These are phyloP conservation scores for Fusarium solani-melongenae DNA, from an alignment of 2,329 filamentous ascomycete species.

Conservation along the genomic window DNA sequence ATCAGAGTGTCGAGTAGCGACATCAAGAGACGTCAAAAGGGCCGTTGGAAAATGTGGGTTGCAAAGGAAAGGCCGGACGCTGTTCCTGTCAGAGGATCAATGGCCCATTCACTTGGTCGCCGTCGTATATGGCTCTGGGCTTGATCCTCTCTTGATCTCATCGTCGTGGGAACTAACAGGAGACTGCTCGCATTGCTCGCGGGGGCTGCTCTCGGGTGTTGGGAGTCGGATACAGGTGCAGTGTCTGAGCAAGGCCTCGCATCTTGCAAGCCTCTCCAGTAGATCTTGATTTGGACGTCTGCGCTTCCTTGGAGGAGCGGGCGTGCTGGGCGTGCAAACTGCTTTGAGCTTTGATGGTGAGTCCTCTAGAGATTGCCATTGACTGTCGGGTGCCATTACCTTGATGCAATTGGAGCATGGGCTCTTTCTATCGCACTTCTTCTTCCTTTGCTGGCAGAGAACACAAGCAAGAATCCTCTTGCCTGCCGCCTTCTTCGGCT, in stretches of 20 bases:
- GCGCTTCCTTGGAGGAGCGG: slow-evolving; percentile 45
- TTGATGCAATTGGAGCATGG: slow-evolving; percentile 47
- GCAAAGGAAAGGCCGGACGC: not conserved
- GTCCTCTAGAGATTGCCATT: not conserved
- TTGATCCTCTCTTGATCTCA: slow-evolving; percentile 18
- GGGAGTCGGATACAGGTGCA: slow-evolving; percentile 38
- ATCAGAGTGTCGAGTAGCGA: not conserved
- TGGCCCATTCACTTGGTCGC: not conserved
- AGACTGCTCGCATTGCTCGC: slow-evolving; percentile 18
- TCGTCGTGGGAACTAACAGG: slow-evolving; percentile 15
- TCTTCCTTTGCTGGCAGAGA: slow-evolving; percentile 48
- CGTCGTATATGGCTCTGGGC: slow-evolving; percentile 1
- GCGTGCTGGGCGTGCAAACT: slow-evolving; percentile 42
- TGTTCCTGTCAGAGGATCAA: not conserved
- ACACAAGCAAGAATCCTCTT: slow-evolving; percentile 43
- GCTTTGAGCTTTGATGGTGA: slow-evolving; percentile 35
- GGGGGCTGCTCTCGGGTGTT: slow-evolving; percentile 22
- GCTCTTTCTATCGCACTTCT: slow-evolving; percentile 47
- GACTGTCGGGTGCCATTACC: slow-evolving; percentile 5
- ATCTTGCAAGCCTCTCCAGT: slow-evolving; percentile 39
- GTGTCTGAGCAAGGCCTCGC: slow-evolving; percentile 40
- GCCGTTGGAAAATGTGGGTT: not conserved
- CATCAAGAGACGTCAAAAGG: not conserved
- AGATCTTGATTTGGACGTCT: slow-evolving; percentile 45
- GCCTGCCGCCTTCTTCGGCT: slow-evolving; percentile 17